phyloP scores from a whole-genome alignment of 495 filamentous ascomycete genomes.

The Apodospora peruviana region DNA sequence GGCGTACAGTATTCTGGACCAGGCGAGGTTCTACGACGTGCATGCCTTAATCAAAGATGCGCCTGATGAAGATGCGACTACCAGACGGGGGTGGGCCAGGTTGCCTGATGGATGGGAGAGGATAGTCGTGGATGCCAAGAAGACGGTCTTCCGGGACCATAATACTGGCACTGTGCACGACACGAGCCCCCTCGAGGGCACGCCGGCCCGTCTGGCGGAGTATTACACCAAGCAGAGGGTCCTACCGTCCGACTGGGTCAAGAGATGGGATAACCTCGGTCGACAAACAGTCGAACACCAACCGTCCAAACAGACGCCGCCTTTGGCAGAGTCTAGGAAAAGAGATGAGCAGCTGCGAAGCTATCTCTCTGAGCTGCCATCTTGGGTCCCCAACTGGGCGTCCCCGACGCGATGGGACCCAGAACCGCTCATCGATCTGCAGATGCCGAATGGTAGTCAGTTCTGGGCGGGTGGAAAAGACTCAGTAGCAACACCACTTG shows the following conservation, averaged over 20 bases:
- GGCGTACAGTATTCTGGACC: constrained; percentile 3
- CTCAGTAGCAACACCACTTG: too few relatives aligned
- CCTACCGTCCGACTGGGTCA: not conserved
- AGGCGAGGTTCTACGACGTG: constrained; percentile 4
- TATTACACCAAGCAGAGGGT: not conserved
- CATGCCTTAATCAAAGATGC: not conserved
- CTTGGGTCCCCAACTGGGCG: constrained; percentile 2
- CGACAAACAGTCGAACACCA: not conserved
- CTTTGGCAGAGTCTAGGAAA: not conserved
- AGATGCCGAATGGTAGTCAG: too few relatives aligned
- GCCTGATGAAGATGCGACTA: not conserved
- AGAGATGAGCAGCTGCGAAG: not conserved
- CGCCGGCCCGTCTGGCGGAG: not conserved
- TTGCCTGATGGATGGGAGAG: constrained; percentile 3
- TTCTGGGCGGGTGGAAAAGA: too few relatives aligned
- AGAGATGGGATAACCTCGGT: constrained; percentile 7
- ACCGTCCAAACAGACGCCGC: not conserved
- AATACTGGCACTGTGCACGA: constrained; percentile 1
- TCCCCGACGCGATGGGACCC: not conserved
- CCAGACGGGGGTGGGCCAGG: not conserved
- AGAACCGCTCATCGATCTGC: not conserved
- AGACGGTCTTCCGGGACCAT: not conserved
- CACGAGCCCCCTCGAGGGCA: not conserved
- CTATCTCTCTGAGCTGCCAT: not conserved
- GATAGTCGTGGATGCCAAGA: not conserved